Conservation (phyloP, 169 alveolate species). For the Plasmodium knowlesi region DNA sequence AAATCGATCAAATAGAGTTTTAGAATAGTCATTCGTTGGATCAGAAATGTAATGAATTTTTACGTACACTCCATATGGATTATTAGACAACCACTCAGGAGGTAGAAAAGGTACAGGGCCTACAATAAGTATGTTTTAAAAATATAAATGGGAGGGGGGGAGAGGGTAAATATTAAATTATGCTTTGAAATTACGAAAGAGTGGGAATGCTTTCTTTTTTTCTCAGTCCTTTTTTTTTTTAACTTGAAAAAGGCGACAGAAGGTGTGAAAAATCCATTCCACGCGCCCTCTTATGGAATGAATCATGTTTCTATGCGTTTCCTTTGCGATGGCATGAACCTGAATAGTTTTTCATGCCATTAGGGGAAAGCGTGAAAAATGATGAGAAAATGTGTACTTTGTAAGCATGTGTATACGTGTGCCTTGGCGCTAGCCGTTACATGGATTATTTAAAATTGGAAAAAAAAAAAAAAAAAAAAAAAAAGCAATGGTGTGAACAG, state of each 20-base stretch:
- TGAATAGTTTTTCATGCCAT: neutral
- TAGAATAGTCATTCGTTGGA: neutral
- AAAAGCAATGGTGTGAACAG: no score
- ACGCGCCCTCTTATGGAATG: neutral
- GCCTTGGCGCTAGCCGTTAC: neutral
- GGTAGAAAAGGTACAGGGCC: slow-evolving; percentile 54
- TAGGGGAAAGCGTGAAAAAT: neutral
- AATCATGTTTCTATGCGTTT: slow-evolving; percentile 14
- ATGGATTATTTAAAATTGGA: neutral
- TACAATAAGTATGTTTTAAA: slow-evolving; percentile 15
- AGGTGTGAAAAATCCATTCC: slow-evolving; percentile 5
- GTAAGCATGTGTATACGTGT: neutral
- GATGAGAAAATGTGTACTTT: slow-evolving; percentile 4
- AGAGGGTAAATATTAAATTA: neutral
- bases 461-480: neutral
- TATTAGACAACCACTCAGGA: slow-evolving; percentile 39
- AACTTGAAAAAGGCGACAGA: slow-evolving; percentile 26
- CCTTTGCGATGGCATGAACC: neutral
- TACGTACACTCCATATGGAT: slow-evolving; percentile 39
- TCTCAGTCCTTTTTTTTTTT: neutral
- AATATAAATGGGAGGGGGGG: neutral
- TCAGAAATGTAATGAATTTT: slow-evolving; percentile 1
- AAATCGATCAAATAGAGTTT: neutral
- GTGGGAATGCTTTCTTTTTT: neutral
- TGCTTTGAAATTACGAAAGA: neutral